Conservation (phyloP, 805 yeast genomes). For the Komagataella kurtzmanii region DNA sequence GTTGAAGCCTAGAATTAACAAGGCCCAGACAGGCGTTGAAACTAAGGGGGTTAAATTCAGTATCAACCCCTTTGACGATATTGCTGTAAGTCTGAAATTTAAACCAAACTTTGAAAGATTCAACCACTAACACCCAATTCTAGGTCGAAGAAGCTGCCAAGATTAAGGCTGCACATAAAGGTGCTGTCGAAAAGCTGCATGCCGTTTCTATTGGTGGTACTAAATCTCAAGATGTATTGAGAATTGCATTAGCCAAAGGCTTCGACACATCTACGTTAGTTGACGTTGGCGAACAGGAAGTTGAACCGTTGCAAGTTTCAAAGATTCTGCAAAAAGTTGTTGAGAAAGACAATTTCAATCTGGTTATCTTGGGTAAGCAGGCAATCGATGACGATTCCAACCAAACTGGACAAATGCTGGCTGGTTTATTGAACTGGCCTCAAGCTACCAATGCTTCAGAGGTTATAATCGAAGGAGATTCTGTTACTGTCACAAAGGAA, state of each 20-base stretch:
- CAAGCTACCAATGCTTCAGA: slow-evolving; percentile 93
- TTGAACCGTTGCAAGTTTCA: slow-evolving; percentile 86
- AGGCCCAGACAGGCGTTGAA: slow-evolving; percentile 73
- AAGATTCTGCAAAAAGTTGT: slow-evolving; percentile 68
- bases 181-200: slow-evolving; percentile 65
- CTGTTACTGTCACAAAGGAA: slow-evolving; percentile 72
- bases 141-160: slow-evolving; percentile 77
- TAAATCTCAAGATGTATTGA: slow-evolving; percentile 76
- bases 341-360: slow-evolving; percentile 55
- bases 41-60: slow-evolving; percentile 83
- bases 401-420: slow-evolving; percentile 95
- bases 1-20: slow-evolving; percentile 82
- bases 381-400: slow-evolving; percentile 92
- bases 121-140: not conserved
- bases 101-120: not conserved
- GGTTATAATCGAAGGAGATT: slow-evolving; percentile 43
- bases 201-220: slow-evolving; percentile 86
- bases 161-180: slow-evolving; percentile 53
- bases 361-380: slow-evolving; percentile 89
- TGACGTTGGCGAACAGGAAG: slow-evolving; percentile 51
- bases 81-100: slow-evolving; percentile 36
- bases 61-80: slow-evolving; percentile 95
- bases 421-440: slow-evolving; percentile 89
- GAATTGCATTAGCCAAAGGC: slow-evolving; percentile 91
- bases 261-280: slow-evolving; percentile 77